A percentile compares a stretch with the other conserved stretches of the same genome.
Conservation (phyloP, 257 asterid species). For the Solanum peruvianum region DNA sequence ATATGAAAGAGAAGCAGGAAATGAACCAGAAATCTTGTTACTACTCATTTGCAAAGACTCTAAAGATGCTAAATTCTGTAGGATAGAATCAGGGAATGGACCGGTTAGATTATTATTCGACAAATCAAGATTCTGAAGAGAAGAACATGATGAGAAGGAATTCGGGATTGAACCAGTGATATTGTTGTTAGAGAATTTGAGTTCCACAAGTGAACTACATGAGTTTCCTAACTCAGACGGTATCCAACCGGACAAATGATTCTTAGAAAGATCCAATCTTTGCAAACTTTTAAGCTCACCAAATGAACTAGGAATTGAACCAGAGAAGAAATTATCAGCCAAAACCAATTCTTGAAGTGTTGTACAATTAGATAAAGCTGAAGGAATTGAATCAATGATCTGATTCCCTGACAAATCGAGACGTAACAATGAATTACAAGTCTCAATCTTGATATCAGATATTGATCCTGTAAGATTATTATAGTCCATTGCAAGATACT, state of each 20-base stretch:
- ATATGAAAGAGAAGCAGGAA: conserved; percentile 68
- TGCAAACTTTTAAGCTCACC: conserved; percentile 53
- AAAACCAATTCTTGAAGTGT: conserved; percentile 36
- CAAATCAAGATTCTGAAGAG: conserved; percentile 53
- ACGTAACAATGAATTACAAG: conserved; percentile 42
- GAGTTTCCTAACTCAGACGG: conserved; percentile 55
- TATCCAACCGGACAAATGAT: conserved; percentile 77
- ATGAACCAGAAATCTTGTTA: conserved; percentile 48
- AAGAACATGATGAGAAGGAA: conserved; percentile 55
- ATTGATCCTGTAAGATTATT: conserved; percentile 64
- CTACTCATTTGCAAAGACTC: conserved; percentile 51
- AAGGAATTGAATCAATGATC: conserved; percentile 41
- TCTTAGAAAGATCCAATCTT: conserved; percentile 67
- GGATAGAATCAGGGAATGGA: conserved; percentile 59
- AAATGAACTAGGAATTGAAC: conserved; percentile 50
- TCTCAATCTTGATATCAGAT: conserved; percentile 39
- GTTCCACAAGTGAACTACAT: conserved; percentile 58
- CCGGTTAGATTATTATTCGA: conserved; percentile 70
- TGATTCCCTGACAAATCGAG: conserved; percentile 78
- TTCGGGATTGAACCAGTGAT: conserved; percentile 67
- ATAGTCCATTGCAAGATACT: conserved; percentile 63
- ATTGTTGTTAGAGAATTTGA: conserved; percentile 64
- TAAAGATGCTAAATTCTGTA: conserved; percentile 39
- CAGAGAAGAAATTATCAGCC: conserved; percentile 47
- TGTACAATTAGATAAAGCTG: conserved; percentile 58